Conservation (phyloP, 257 asterid genomes). For the Solanum phureja region DNA sequence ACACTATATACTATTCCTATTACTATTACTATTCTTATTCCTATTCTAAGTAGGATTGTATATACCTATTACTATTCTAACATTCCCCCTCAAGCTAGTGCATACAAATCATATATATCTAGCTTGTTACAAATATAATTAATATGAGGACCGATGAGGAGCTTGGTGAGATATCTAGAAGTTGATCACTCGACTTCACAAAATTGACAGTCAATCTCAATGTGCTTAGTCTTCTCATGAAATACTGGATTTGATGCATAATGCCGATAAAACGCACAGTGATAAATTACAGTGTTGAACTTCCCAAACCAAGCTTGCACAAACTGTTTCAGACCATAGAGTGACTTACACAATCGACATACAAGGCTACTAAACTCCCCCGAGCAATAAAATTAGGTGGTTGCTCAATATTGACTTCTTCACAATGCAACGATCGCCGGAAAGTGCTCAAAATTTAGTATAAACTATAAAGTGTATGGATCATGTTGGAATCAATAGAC, state of each 20-base stretch:
- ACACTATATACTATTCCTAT: no score
- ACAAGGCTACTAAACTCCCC: background rate
- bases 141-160: background rate
- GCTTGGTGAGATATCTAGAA: background rate
- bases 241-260: background rate
- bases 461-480: background rate
- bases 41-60: no score
- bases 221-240: background rate
- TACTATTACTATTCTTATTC: no score
- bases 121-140: background rate
- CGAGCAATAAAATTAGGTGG: background rate
- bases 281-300: background rate
- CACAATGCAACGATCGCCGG: background rate
- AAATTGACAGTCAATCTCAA: background rate
- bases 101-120: no score
- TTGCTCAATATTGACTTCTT: background rate
- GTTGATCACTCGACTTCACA: background rate
- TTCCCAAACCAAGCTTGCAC: background rate
- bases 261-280: background rate
- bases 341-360: background rate
- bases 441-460: background rate
- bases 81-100: no score
- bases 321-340: background rate
- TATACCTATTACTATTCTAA: no score
- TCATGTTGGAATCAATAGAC: background rate